Evolutionary conservation across 768 basidiomycete genomes (phyloP), one percentile per base, ranked within the genome.

Genomic region (Sporobolomyces pararoseus): DNA sequence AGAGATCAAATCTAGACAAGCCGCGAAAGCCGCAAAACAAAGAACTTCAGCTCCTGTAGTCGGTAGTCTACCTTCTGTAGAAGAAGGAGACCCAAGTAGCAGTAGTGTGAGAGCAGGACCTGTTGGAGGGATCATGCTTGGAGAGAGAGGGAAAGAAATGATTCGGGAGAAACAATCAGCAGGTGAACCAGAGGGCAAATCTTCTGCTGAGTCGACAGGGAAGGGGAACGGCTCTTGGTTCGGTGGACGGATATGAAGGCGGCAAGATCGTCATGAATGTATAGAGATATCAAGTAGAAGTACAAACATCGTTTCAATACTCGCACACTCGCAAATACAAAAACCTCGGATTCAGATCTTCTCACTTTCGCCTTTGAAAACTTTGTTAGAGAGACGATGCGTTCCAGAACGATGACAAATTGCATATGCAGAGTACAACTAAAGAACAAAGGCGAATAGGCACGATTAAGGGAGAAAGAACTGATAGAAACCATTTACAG

Each of bases 1-100:
- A 23, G 71, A 72, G 27, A 68, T 72, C 59, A 68, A 72, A 63
- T 14, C 51, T 21, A 46, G 59, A 32, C 58, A 51, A 14, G 63
- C 63, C 0, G 37, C 70, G 34, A 71, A 66, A 37, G 32, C 34
- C n/a, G 25, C 63, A n/a, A 44, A 44, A 29, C 68, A 34, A 31
- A 12, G 4, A 19, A 29, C 31, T 2, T n/a, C 59, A 21, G 6
- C 59, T 32, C 58, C 58, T 12, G 13, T 42, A 9, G 9, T 42
- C 12, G 34, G 39, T 19, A 29, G 37, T 21, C 29, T 14, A 37
- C 12, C 37, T 29, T 29, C 39, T 2, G 25, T n/a, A 2, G 3
- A 49, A 14, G 37, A 23, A 6, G 3, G 23, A 13, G n/a, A 23
- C 46, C 23, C 31, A 23, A 14, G 32, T 31, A 37, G n/a, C 17